Base-by-base conservation (phyloP, 2,329 filamentous ascomycete genomes). In the Sarocladium kiliense region DNA sequence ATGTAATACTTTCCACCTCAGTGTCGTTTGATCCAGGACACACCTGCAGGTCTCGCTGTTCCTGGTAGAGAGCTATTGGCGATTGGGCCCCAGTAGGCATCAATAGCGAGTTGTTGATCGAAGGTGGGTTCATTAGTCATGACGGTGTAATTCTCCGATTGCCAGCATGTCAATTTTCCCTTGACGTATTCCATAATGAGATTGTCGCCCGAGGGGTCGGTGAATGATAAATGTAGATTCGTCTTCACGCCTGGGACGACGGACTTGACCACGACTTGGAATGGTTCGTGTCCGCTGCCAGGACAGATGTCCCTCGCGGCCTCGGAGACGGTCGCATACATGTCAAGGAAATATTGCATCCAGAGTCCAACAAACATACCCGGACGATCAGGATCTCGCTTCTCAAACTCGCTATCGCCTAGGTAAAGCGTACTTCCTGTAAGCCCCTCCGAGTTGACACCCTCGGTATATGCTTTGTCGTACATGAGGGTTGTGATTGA, bases 291-390 rank as follows among this genome's bases (percentile, higher is more conserved):
- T 30, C 56, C 58, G 25, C 54, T 50, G 42, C 26, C 27, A 16
- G 36, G 19, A 53, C 55, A 53, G 21, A 55, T 37, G 2, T 34
- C 53, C 6, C 19, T 54, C 2, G 37, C 54, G 5, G 55, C 49
- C 12, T 60, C 42, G 21, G 32, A 30, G 3, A 59, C 59, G 3
- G 32, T 57, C 19, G 44, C 36, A 26, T 59, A 59, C 26, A 41
- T 57, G 53, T 62, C 60, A 18, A 59, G 60, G 42, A 58, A 59
- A 49, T 60, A 61, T 51, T 60, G 61, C 56, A 62, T 32, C 61
- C 59, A 61, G 2, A 58, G 26, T 2, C 56, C 55, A 2, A 57
- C 50, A 27, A 57, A 60, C 26, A 62, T 45, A 11, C 57, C 57
- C 10, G 41, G 44, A 1, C 55, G 45, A 6, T 21, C 25, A 9